Conservation (phyloP, 1,284 basidiomycete species). For the Thecaphora thlaspeos region DNA sequence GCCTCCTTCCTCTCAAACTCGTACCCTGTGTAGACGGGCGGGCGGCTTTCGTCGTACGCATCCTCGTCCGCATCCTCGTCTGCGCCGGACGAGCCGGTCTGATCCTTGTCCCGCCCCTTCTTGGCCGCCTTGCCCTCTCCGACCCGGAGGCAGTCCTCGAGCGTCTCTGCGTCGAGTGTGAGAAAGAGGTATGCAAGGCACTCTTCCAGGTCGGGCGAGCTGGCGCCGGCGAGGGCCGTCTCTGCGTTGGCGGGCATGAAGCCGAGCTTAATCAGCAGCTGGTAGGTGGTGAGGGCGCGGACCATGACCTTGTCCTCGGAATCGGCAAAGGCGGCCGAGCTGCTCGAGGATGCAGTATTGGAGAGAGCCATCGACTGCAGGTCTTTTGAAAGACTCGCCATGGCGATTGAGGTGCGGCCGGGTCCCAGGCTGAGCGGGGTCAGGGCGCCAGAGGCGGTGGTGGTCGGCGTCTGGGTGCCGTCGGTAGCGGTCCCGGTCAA, state of each 20-base stretch:
- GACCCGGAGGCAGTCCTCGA: slow-evolving; percentile 64
- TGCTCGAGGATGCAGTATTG: slow-evolving; percentile 9
- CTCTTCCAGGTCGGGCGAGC: slow-evolving; percentile 76
- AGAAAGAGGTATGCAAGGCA: slow-evolving; percentile 65
- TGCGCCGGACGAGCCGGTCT: slow-evolving; percentile 11
- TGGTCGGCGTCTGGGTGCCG: slow-evolving; percentile 9
- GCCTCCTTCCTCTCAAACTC: slow-evolving; percentile 30
- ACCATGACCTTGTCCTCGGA: slow-evolving; percentile 65
- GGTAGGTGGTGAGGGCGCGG: slow-evolving; percentile 75
- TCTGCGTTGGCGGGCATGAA: slow-evolving; percentile 72
- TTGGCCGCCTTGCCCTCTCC: slow-evolving; percentile 56
- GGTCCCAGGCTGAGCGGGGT: slow-evolving; percentile 25
- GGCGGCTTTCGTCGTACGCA: slow-evolving; percentile 42
- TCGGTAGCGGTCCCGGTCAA: slow-evolving; percentile 2
- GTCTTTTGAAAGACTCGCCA: slow-evolving; percentile 29
- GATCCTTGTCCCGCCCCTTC: slow-evolving; percentile 29
- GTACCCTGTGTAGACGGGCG: slow-evolving; percentile 37
- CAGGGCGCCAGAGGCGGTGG: slow-evolving; percentile 19
- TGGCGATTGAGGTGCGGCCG: slow-evolving; percentile 21
- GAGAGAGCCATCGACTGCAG: slow-evolving; percentile 23
- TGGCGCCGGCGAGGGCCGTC: slow-evolving; percentile 68
- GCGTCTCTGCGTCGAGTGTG: slow-evolving; percentile 63
- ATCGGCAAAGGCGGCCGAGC: slow-evolving; percentile 17
- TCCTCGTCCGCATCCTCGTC: slow-evolving; percentile 20
- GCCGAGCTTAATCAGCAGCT: slow-evolving; percentile 78